Evolutionary conservation across 305 asterid genomes (phyloP), one percentile per base, ranked within the genome.

Genomic region (Coffea humblotiana): DNA sequence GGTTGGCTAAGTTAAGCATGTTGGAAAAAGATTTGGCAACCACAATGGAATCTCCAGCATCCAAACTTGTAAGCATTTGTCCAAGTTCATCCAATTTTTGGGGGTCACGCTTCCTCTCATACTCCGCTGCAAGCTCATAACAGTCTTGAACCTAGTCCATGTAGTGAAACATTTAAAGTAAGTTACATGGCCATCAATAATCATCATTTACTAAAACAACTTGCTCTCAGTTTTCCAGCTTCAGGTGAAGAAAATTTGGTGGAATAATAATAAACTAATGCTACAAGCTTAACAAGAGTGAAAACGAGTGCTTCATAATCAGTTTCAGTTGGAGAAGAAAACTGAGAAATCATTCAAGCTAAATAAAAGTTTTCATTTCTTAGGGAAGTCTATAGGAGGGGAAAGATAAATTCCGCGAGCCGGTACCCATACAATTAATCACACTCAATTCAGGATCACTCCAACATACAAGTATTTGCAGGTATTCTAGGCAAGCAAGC

Each of bases 1-100:
- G 85, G 88, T 95, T 95, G 70, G 97, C 99, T 88, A 95, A 90
- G 96, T 88, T 95, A 85, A 95, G 99, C 99, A 94, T 95, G 89
- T 95, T 92, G 47, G 98, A 88, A 83, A 95, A 92, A 45, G 99
- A 91, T 83, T 95, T 95, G 0, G 99, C 94, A 60, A 95, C 78
- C 66, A 95, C 98, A 54, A 95, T 95, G 1, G 99, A 95, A 71
- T 95, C 99, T 68, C 97, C 97, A 0, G 99, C 93, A 88, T 95
- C 99, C 87, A 95, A 89, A 84, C 94, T 92, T n/a, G 99, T 95
- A 75, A 95, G 29, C 21, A 89, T 87, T 79, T 80, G 91, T 58
- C 98, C 99, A 18, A 95, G 97, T 90, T 94, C 98, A 77, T 94
- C 99, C 23, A 95, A 74, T 94, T 95, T 95, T 72, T 88, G 87